Conservation (phyloP, 2,329 filamentous ascomycete genomes). For the Botryotinia convoluta region DNA sequence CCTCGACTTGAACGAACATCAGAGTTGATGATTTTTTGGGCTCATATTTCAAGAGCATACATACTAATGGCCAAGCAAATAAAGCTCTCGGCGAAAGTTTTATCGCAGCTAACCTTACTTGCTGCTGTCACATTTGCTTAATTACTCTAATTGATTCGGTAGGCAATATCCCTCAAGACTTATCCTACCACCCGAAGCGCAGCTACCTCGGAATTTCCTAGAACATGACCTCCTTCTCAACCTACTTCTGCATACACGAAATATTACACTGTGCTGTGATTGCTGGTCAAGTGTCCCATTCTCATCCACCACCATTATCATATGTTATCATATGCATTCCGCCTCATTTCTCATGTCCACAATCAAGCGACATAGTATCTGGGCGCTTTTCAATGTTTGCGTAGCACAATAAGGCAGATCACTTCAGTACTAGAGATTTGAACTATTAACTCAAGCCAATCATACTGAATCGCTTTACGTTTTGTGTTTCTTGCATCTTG, state of each 20-base stretch:
- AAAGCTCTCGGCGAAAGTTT: background rate
- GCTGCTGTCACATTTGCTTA: background rate
- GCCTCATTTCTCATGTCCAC: background rate
- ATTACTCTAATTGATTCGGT: background rate
- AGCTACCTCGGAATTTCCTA: background rate
- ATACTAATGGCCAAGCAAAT: background rate
- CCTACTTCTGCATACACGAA: constrained; percentile 11
- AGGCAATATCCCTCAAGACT: background rate
- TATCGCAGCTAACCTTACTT: background rate
- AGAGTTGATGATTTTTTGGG: background rate
- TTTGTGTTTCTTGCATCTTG: background rate
- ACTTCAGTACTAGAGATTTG: background rate
- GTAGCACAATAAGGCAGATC: constrained; percentile 9
- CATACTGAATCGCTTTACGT: background rate
- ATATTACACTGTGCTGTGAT: background rate
- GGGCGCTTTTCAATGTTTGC: background rate
- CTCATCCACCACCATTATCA: background rate
- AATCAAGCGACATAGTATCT: background rate
- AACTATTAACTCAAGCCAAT: background rate
- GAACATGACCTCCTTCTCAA: background rate
- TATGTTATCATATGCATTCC: background rate
- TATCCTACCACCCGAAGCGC: background rate
- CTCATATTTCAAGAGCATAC: background rate
- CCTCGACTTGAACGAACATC: background rate
- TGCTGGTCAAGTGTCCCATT: constrained; percentile 9